These are phyloP conservation scores for Collybia sp. DNA, from an alignment of 768 basidiomycete species.

Conservation along the genomic window DNA sequence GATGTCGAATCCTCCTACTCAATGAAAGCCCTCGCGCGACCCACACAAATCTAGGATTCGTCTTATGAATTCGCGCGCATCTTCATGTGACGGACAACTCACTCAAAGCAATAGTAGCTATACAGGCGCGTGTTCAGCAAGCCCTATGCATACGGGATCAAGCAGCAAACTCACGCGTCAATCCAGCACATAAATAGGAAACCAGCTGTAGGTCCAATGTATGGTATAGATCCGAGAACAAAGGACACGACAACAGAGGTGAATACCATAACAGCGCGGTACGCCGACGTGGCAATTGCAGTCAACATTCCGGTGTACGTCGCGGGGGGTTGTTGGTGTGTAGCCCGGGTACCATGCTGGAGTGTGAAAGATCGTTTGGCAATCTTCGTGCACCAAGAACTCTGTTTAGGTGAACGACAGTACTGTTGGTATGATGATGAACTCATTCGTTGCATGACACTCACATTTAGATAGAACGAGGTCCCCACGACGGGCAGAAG, in stretches of 20 bases:
- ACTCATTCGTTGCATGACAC: conserved; percentile 17
- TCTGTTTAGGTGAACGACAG: conserved; percentile 32
- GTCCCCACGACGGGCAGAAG: conserved; percentile 68
- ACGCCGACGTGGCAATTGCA: conserved; percentile 75
- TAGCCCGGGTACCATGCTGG: conserved; percentile 62
- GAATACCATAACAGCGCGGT: conserved; percentile 76
- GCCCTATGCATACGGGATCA: not conserved
- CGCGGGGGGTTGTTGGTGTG: conserved; percentile 39
- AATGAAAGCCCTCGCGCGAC: conserved; percentile 69
- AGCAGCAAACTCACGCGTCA: conserved; percentile 61
- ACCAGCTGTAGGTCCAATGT: conserved; percentile 52
- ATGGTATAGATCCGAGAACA: conserved; percentile 57
- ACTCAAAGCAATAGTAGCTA: conserved; percentile 93
- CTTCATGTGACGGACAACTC: conserved; percentile 13
- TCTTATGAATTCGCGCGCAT: conserved; percentile 5
- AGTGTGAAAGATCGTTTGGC: conserved; percentile 71
- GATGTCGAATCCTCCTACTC: conserved; percentile 59
- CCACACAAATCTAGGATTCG: conserved; percentile 62
- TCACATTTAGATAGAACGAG: conserved; percentile 81
- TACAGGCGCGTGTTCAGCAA: not conserved
- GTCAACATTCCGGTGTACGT: conserved; percentile 71
- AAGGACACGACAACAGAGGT: conserved; percentile 72
- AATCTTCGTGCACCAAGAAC: conserved; percentile 71
- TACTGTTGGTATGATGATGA: too few relatives aligned
- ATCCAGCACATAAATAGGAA: conserved; percentile 84